These are phyloP conservation scores for Agapanthus africanus DNA, from an alignment of 106 monocot genomes.

Conservation along the genomic window DNA sequence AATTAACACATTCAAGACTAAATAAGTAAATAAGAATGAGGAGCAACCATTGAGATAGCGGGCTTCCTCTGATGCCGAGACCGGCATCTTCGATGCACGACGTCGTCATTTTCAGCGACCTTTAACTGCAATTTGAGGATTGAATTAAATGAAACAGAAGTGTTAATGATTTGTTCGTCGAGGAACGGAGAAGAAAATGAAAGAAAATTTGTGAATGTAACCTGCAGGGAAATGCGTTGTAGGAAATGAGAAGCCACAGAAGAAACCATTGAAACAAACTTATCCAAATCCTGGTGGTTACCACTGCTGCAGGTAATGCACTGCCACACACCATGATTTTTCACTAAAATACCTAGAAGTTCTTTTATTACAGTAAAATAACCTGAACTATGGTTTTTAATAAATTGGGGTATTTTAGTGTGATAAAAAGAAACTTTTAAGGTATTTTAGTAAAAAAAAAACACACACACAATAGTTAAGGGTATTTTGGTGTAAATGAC, in stretches of 20 bases:
- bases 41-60: neutral
- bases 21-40: neutral
- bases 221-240: neutral
- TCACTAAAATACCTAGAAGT: too few relatives aligned
- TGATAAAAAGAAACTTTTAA: too few relatives aligned
- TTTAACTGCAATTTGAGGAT: conserved; percentile 1
- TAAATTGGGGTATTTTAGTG: too few relatives aligned
- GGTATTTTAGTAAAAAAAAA: too few relatives aligned
- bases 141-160: neutral
- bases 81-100: neutral
- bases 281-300: too few relatives aligned
- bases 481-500: too few relatives aligned
- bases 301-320: too few relatives aligned
- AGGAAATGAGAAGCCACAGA: neutral
- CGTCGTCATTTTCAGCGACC: neutral
- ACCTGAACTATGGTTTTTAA: too few relatives aligned
- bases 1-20: neutral
- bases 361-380: too few relatives aligned
- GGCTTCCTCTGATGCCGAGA: neutral
- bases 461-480: too few relatives aligned
- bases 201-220: neutral
- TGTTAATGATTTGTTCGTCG: too few relatives aligned
- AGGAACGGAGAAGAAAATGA: neutral
- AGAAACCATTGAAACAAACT: neutral
- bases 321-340: too few relatives aligned